Evolutionary conservation across 2,329 filamentous ascomycete species (phyloP).

Genomic region (Myriosclerotinia curreyana): DNA sequence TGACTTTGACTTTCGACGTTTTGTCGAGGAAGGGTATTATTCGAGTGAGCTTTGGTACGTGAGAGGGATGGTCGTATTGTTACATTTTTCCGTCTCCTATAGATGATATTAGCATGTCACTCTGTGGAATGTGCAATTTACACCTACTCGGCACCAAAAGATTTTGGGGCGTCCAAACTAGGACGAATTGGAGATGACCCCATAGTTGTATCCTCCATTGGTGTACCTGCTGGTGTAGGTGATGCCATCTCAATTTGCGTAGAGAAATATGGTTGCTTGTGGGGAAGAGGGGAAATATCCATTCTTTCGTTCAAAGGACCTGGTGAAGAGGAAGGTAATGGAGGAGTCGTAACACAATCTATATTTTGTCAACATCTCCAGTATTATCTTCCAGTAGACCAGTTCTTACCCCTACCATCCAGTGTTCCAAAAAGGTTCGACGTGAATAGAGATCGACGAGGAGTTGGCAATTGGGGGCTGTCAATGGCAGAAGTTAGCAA

Average conservation of each 20-base stretch:
- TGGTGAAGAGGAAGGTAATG: slow-evolving; percentile 80
- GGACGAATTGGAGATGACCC: slow-evolving; percentile 56
- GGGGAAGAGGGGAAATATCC: slow-evolving; percentile 90
- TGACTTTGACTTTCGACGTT: slow-evolving; percentile 63
- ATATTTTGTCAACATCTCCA: slow-evolving; percentile 39
- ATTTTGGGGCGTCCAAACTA: slow-evolving; percentile 49
- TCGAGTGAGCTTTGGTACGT: slow-evolving; percentile 71
- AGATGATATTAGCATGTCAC: slow-evolving; percentile 27
- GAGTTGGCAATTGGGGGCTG: slow-evolving; percentile 80
- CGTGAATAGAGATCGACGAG: slow-evolving; percentile 80
- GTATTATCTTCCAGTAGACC: slow-evolving; percentile 38
- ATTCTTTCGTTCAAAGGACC: slow-evolving; percentile 70
- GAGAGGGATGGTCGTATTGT: slow-evolving; percentile 72
- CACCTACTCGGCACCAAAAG: slow-evolving; percentile 53
- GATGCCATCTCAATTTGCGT: slow-evolving; percentile 66
- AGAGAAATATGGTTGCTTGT: slow-evolving; percentile 68
- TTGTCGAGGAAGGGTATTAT: slow-evolving; percentile 60
- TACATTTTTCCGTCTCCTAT: slow-evolving; percentile 63
- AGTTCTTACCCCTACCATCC: slow-evolving; percentile 48
- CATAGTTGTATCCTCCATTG: slow-evolving; percentile 48
- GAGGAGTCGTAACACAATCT: slow-evolving; percentile 81
- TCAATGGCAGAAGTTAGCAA: slow-evolving; percentile 24
- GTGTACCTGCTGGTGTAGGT: slow-evolving; percentile 59
- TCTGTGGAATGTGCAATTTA: slow-evolving; percentile 29
- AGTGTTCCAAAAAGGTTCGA: slow-evolving; percentile 57